Base-by-base conservation (phyloP, 768 basidiomycete species). In the Pulveroboletus sp. region DNA sequence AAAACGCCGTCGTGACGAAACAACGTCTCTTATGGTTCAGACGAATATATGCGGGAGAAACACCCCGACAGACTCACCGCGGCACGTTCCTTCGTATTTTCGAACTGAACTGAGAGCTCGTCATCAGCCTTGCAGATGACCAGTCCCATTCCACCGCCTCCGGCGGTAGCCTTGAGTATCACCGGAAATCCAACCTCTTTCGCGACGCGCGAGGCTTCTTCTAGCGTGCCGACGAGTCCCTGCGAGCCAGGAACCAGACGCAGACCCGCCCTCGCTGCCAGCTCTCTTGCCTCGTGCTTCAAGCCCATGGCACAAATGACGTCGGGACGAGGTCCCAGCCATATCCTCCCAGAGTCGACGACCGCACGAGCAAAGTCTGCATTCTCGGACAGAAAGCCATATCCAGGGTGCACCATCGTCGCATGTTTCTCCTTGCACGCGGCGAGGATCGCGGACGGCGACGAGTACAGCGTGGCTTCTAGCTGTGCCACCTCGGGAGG, bases 131-230 rank as follows among this genome's bases (percentile, higher is more conserved):
- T 51, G 57, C 83, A 85, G 24, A 85, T 70, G 7, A 75, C 72
- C 58, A 86, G 75, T 4, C 83, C 84, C 76, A 83, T 80, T 0
- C 85, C 85, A 3, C 85, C 84, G 2, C 85, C 85, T 3, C 83
- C 85, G 0, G 80, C 81, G 1, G 81, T 83, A 1, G 83, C 79
- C 62, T 85, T 86, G 54, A 86, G 61, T 62, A 85, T 78, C 5
- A 87, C 72, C 0, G 85, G 85, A 54, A 71, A 84, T 1, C 81
- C 81, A 20, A 82, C 68, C 5, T 53, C 49, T 9, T 50, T 54
- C 11, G 79, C 78, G 2, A 72, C 60, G 14, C 55, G 49, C 9
- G 73, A 42, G 0, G 77, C 80, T 1, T 76, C 77, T 7, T 72
- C 71, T 0, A 64, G 62, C 8, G 69, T 68, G 2, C 29, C 32